Evolutionary conservation across 148 eudicot genomes (phyloP).

Genomic region (Cornus suecica): DNA sequence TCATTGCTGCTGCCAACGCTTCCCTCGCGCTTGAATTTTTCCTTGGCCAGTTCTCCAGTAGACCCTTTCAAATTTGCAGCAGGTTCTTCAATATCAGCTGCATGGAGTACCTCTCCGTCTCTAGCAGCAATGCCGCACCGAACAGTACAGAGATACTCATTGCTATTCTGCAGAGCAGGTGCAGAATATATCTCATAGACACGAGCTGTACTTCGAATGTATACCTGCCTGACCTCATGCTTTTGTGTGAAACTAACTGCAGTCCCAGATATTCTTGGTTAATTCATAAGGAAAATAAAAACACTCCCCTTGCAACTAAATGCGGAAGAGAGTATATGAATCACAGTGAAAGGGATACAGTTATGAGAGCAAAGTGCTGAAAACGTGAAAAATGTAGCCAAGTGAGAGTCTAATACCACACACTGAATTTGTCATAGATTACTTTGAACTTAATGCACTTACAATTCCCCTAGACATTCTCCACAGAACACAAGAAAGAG

Average conservation of each 20-base stretch:
- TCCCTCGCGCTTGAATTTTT: slow-evolving; percentile 27
- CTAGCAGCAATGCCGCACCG: slow-evolving; percentile 67
- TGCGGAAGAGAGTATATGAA: neutral
- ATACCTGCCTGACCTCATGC: slow-evolving; percentile 75
- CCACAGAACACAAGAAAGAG: neutral
- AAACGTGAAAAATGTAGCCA: neutral
- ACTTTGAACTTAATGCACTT: neutral
- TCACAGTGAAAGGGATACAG: neutral
- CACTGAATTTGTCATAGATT: neutral
- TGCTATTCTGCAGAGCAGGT: slow-evolving; percentile 27
- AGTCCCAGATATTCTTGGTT: slow-evolving; percentile 9
- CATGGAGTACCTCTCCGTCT: slow-evolving; percentile 40
- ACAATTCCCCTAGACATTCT: neutral
- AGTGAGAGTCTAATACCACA: neutral
- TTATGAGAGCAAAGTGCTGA: neutral
- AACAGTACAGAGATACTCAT: slow-evolving; percentile 85
- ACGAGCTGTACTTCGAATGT: slow-evolving; percentile 81
- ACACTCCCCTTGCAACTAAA: neutral
- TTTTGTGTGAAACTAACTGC: slow-evolving; percentile 65
- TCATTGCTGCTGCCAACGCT: slow-evolving; percentile 37
- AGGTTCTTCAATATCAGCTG: slow-evolving; percentile 30
- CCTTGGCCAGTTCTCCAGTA: slow-evolving; percentile 25
- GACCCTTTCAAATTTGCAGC: slow-evolving; percentile 21
- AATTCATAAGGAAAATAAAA: neutral
- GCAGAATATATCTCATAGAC: slow-evolving; percentile 81